Evolutionary conservation across 768 basidiomycete genomes (phyloP), one percentile per base, ranked within the genome.

Genomic region (Lentinula aciculospora): DNA sequence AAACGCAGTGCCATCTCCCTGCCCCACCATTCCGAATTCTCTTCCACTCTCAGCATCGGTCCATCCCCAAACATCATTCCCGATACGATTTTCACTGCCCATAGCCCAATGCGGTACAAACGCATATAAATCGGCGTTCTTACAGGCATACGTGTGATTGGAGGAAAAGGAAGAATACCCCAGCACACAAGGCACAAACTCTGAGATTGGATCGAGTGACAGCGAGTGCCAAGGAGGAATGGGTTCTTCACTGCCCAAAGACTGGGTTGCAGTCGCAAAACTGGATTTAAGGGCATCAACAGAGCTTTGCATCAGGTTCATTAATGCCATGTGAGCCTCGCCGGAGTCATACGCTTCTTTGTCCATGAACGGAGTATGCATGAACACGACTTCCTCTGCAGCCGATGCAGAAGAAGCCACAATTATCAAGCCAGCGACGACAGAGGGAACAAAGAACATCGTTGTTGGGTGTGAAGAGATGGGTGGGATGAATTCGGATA

Each of bases 51-150:
- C 63, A 6, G 47, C 48, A 19, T 56, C 34, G 19, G 61, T 62
- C 64, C 64, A 65, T 15, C 62, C 64, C 60, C 63, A 62, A 6
- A 49, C 47, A 49, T 57, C 60, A 46, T 58, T 60, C 37, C 63
- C 60, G 25, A 62, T 40, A 28, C 63, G 60, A 32, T 49, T 57
- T 8, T 48, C 29, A 40, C 60, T 64, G 28, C 64, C 63, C 25
- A 61, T 60, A 10, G 59, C 59, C 39, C 58, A 61, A 37, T 64
- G 63, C 3, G 61, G 57, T n/a, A 54, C 53, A 54, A 66, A 66
- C 4, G 55, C 50, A 47, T 59, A 58, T 4, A 66, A 50, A 40
- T 66, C 65, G 31, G 62, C 58, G 21, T 66, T 66, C 29, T 57
- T 62, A 48, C 65, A 66, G 8, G 53, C 48, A 55, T 61, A 66